Evolutionary conservation across 1,284 basidiomycete species (phyloP), one percentile per base, ranked within the genome.

Genomic region (Leccinum subspadiceum): DNA sequence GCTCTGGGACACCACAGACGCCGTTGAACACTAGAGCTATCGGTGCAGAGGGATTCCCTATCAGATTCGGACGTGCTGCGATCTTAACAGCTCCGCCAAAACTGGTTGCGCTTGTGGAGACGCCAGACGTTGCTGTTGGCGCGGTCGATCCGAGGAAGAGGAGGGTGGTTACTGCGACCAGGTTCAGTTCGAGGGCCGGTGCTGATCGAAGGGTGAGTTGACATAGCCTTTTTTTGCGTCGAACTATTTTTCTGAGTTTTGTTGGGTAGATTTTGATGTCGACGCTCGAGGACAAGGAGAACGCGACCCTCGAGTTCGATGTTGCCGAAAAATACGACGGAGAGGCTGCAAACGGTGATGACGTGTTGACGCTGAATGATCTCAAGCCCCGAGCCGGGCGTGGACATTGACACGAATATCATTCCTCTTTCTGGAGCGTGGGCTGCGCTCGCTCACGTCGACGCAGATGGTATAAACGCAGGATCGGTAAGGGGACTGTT

Each of bases 71-170:
- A 0, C 80, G 87, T 20, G 89, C 87, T 7, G 84, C 84, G 22
- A 85, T 90, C 50, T 73, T 92, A 72, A 92, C 88, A 15, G 88
- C 89, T 7, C 90, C 90, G 20, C 91, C 90, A 9, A 86, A 85
- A 68, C 75, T 93, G 39, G 83, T 93, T n/a, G 88, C 86, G 3
- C 78, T 92, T 41, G 86, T 93, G 9, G 90, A 91, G 70, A 93
- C 90, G 15, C 90, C 90, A 0, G 91, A 93, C 72, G 87, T 92
- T 7, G 90, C 85, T 15, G 85, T 92, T 41, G 90, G 90, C 26
- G 89, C 90, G 35, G 90, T 93, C 8, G 90, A 93, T 72, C 85
- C 90, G 10, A 78, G 81, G 73, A 93, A 93, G 80, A 79, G 89
- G 64, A 78, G 93, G 49, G 90, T 94, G 2, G 87, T 93, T 13